A percentile compares a stretch with the other conserved stretches of the same genome.
These are phyloP conservation scores for Suillus fuscotomentosus DNA, from an alignment of 768 basidiomycete genomes.

Conservation along the genomic window DNA sequence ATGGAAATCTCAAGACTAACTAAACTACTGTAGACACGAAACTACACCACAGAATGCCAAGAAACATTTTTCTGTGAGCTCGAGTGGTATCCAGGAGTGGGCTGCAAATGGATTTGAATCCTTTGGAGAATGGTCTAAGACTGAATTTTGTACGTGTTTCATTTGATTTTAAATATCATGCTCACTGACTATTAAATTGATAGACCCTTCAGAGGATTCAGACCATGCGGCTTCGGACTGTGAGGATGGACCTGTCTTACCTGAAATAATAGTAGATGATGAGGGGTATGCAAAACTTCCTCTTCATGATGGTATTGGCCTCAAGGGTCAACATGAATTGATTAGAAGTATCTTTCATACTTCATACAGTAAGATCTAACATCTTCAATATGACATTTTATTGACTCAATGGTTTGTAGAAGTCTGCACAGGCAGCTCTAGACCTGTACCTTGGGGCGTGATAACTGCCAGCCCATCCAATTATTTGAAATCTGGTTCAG, in stretches of 20 bases:
- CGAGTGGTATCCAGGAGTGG: neutral
- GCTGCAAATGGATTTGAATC: neutral
- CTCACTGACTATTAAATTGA: too few relatives aligned
- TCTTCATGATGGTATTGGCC: neutral
- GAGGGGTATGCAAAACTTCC: neutral
- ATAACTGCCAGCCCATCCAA: neutral
- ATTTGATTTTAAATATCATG: too few relatives aligned
- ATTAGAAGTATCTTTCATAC: neutral
- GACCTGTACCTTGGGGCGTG: neutral
- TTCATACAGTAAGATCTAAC: neutral
- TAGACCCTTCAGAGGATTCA: neutral
- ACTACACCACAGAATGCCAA: neutral
- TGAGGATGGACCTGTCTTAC: neutral
- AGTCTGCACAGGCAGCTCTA: neutral
- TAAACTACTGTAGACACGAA: neutral
- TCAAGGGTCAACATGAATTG: neutral
- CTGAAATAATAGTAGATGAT: neutral
- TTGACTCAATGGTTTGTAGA: neutral
- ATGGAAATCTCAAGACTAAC: neutral
- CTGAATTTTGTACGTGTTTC: neutral
- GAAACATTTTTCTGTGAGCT: neutral
- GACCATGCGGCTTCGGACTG: constrained; percentile 8
- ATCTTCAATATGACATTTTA: neutral
- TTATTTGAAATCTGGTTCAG: neutral
- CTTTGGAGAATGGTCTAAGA: neutral